A percentile compares a stretch with the other conserved stretches of the same genome.
Conservation (phyloP, 345 rosid genomes). For the Schrenkiella parvula region DNA sequence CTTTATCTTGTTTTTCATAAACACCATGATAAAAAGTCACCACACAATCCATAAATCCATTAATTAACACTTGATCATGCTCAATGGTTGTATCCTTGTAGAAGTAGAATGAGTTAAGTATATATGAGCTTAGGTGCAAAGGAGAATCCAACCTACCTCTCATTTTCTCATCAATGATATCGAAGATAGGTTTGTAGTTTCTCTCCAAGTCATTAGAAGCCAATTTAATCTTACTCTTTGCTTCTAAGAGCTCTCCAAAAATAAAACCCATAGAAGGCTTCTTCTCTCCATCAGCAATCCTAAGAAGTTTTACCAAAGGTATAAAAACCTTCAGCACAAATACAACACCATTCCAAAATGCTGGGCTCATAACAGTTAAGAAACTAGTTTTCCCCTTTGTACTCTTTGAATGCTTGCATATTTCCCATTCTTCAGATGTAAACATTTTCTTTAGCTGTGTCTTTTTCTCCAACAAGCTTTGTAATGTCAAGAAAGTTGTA, state of each 20-base stretch:
- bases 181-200: background rate
- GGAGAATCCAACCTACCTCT: slow-evolving; percentile 5
- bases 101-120: background rate
- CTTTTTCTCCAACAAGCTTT: background rate
- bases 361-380: background rate
- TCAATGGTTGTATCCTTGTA: background rate
- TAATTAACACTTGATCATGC: background rate
- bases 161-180: slow-evolving; percentile 13
- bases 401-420: background rate
- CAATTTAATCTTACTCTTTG: background rate
- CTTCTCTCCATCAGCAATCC: slow-evolving; percentile 3
- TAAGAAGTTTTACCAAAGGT: background rate
- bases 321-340: background rate
- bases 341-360: background rate
- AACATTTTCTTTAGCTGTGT: background rate
- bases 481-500: background rate
- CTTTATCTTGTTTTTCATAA: background rate
- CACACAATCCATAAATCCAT: background rate
- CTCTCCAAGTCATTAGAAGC: background rate
- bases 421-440: background rate
- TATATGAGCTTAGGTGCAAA: background rate
- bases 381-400: background rate
- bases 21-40: background rate
- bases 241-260: slow-evolving; percentile 7
- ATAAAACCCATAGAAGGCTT: slow-evolving; percentile 4